Conservation (phyloP, 768 basidiomycete species). For the Rhodocollybia butyracea region DNA sequence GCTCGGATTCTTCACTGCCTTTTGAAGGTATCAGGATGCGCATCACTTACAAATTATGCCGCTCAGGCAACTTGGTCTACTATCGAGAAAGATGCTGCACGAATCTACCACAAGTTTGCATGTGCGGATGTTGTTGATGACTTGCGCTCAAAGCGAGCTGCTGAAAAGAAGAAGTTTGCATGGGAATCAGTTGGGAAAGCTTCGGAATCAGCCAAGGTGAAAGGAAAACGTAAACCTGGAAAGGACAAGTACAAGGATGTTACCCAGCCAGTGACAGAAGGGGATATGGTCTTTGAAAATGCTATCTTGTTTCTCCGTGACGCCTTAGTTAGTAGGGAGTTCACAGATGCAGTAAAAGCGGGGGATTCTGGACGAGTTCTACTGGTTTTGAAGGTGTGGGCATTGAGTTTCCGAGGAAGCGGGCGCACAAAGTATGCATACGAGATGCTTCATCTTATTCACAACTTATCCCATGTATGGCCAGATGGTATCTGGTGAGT, state of each 20-base stretch:
- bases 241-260: too few relatives aligned
- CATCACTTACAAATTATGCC: constrained; percentile 16
- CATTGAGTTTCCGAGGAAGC: constrained; percentile 19
- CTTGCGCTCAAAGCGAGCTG: too few relatives aligned
- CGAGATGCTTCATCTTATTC: constrained; percentile 25
- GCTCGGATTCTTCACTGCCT: constrained; percentile 31
- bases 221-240: too few relatives aligned
- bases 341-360: constrained; percentile 24
- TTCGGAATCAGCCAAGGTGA: too few relatives aligned
- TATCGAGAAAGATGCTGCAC: constrained; percentile 16
- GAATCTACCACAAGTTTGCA: constrained; percentile 20
- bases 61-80: constrained; percentile 14
- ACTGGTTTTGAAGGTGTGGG: constrained; percentile 18
- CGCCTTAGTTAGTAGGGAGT: constrained; percentile 20
- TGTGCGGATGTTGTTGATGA: constrained; percentile 13
- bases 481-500: constrained; percentile 20
- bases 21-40: constrained; percentile 18
- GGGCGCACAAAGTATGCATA: constrained; percentile 27
- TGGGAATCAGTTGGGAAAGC: too few relatives aligned
- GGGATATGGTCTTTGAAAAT: too few relatives aligned
- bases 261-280: too few relatives aligned
- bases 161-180: too few relatives aligned
- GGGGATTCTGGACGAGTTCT: constrained; percentile 27
- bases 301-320: constrained; percentile 25
- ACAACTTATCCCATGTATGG: constrained; percentile 24